A percentile compares a stretch with the other conserved stretches of the same genome.
These are phyloP conservation scores for Eucalyptus decipiens DNA, from an alignment of 345 rosid genomes.

Conservation along the genomic window DNA sequence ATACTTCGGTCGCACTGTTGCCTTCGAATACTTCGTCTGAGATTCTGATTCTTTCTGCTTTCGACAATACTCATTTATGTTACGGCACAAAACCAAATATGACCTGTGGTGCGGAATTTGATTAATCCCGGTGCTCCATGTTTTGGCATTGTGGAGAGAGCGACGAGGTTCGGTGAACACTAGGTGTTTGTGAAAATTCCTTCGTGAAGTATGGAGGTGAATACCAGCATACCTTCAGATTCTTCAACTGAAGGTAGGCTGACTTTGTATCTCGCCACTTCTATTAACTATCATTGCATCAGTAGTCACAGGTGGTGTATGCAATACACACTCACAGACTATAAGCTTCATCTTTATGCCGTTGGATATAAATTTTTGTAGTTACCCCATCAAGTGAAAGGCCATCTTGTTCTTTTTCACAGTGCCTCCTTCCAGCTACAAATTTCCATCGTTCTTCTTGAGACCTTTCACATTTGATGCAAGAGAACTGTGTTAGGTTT, in stretches of 20 bases:
- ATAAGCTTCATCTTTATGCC: background rate
- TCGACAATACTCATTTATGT: too few relatives aligned
- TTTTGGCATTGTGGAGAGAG: too few relatives aligned
- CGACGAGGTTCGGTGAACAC: too few relatives aligned
- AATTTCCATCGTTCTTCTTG: background rate
- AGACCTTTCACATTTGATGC: too few relatives aligned
- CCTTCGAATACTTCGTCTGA: too few relatives aligned
- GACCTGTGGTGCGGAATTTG: too few relatives aligned
- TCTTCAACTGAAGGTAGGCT: slow-evolving; percentile 72
- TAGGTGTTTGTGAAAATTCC: too few relatives aligned
- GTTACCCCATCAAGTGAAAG: background rate
- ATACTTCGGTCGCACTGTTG: too few relatives aligned
- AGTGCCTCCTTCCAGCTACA: background rate
- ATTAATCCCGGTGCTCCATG: background rate
- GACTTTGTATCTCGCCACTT: background rate
- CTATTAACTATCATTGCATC: background rate
- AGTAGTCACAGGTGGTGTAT: background rate
- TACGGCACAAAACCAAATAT: too few relatives aligned
- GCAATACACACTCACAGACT: background rate
- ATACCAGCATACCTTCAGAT: slow-evolving; percentile 11
- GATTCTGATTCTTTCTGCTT: too few relatives aligned
- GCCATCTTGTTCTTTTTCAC: background rate
- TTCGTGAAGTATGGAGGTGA: too few relatives aligned
- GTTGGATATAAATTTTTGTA: background rate
- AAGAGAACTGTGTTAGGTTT: too few relatives aligned